Base-by-base conservation (phyloP, 768 basidiomycete species). In the Baorangia bicolor region DNA sequence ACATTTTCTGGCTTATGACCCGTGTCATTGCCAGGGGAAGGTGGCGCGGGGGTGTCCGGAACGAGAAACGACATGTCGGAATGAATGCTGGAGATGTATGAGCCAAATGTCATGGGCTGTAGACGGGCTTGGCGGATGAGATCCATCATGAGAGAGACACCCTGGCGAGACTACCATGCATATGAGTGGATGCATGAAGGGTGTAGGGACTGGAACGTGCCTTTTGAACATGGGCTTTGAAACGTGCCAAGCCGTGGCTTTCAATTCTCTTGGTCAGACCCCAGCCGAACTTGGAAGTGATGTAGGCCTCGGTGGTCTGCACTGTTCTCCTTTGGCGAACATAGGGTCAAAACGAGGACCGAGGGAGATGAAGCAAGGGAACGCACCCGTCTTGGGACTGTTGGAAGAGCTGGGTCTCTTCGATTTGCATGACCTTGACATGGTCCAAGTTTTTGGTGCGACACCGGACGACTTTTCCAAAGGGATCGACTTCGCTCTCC, bases 341-440 rank as follows among this genome's bases (percentile, higher is more conserved):
- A 42, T 16, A 28, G 45, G 38, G 57, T 56, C 31, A 57, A 48
- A 30, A 45, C 1, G 47, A 34, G 31, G n/a, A 13, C 14, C 3
- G 5, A 37, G n/a, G 25, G 31, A 39, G 28, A 51, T 35, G 53
- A 48, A n/a, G 46, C n/a, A 46, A 31, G 46, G 49, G 21, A 35
- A 73, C 82, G 46, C 57, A 93, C 93, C 89, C 88, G 60, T 88
- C 85, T 2, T 77, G 72, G 31, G 81, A 78, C 60, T 90, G 89
- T 35, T 79, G 77, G 61, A 96, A 82, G 49, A 81, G 77, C 21
- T 90, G 86, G 6, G 82, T 84, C 72, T 98, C 95, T 59, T 92
- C 85, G 33, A 96, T 88, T 65, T 92, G 86, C 91, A 98, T 88
- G 49, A 96, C 82, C 75, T 94, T 96, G 67, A 92, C 87, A 73